phyloP scores from a whole-genome alignment of 768 basidiomycete species.

The Lactarius hatsudake region DNA sequence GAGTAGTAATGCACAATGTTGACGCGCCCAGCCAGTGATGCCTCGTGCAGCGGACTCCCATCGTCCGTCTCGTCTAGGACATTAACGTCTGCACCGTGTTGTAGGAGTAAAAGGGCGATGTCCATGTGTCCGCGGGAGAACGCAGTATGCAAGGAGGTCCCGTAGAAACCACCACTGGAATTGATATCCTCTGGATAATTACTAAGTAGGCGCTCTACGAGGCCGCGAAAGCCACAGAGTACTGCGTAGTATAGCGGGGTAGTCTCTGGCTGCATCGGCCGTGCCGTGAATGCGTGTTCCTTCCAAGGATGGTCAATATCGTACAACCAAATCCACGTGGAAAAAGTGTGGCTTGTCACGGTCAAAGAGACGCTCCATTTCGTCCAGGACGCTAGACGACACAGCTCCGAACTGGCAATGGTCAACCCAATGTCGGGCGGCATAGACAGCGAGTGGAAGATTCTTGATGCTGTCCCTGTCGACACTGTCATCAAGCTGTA shows the following conservation, averaged over 20 bases:
- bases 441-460: background rate
- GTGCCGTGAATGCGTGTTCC: background rate
- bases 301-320: background rate
- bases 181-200: background rate
- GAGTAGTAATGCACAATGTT: background rate
- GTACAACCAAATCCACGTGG: conserved; percentile 1
- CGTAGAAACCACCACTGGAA: background rate
- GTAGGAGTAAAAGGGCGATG: background rate
- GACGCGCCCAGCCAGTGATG: background rate
- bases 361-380: conserved; percentile 2
- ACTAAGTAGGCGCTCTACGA: background rate
- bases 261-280: background rate
- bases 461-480: background rate
- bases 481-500: background rate
- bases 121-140: background rate
- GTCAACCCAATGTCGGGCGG: background rate
- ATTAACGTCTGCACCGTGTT: background rate
- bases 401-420: background rate
- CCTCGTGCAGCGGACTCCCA: background rate
- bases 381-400: background rate
- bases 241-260: background rate
- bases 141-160: background rate
- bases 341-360: background rate
- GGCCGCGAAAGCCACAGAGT: background rate
- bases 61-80: background rate